phyloP scores from a whole-genome alignment of 148 eudicot genomes.

The Persicaria maculosa region DNA sequence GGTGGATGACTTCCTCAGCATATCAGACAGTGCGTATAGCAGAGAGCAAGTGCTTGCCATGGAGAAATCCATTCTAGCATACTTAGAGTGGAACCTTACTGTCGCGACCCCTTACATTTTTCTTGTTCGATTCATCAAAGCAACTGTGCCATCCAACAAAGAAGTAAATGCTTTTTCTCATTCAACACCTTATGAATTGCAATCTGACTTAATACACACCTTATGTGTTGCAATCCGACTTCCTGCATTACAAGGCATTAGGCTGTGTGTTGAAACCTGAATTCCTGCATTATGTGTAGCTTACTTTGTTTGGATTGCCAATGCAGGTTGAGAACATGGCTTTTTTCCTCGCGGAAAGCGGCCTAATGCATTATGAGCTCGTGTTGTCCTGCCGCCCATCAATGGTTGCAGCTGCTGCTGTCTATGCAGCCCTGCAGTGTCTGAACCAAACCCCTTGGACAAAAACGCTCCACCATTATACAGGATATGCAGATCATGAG shows the following conservation, averaged over 20 bases:
- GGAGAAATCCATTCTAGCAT: slow-evolving; percentile 72
- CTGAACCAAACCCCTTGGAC: slow-evolving; percentile 62
- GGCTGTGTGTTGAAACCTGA: background rate
- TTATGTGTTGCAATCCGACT: background rate
- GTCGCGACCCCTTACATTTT: slow-evolving; percentile 88
- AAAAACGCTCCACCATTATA: slow-evolving; percentile 56
- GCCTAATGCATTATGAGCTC: slow-evolving; percentile 41
- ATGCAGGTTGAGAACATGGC: slow-evolving; percentile 74
- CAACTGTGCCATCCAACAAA: slow-evolving; percentile 48
- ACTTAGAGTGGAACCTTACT: slow-evolving; percentile 72
- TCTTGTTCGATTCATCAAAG: slow-evolving; percentile 70
- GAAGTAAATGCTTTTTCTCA: slow-evolving; percentile 29
- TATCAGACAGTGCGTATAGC: slow-evolving; percentile 59
- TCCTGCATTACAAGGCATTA: background rate
- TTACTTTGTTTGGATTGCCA: background rate
- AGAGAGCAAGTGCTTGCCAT: slow-evolving; percentile 53
- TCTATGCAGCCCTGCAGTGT: slow-evolving; percentile 52
- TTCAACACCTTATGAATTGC: background rate
- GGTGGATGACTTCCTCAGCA: slow-evolving; percentile 65
- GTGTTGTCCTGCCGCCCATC: slow-evolving; percentile 45
- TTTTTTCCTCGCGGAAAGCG: slow-evolving; percentile 64
- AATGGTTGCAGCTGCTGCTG: slow-evolving; percentile 65
- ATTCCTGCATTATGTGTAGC: background rate
- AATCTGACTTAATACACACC: background rate
- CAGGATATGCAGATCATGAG: slow-evolving; percentile 54